Evolutionary conservation across 768 basidiomycete species (phyloP), one percentile per base, ranked within the genome.

Genomic region (Glaciozyma antarctica): DNA sequence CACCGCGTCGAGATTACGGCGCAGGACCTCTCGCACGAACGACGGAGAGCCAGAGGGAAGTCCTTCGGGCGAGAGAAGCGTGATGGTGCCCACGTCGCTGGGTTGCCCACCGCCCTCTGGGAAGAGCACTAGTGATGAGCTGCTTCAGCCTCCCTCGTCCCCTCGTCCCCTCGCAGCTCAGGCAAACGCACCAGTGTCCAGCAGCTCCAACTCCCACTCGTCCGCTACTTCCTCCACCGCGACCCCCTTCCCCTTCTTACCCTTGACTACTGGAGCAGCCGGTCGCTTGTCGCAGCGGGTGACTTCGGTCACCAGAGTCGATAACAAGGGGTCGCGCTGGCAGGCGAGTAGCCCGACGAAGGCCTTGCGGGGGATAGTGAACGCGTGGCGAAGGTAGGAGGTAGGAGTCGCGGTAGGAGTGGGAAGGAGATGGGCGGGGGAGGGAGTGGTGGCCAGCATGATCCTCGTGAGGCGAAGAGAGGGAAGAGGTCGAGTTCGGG

Each of bases 71-170:
- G 38, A 49, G 28, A 69, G 61, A 1, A 63, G 79, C 30, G 76
- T 76, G 38, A 88, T 77, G 17, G 79, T 58, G 2, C 88, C 88
- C 30, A 83, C 83, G 72, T 90, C 89, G 0, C 84, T 84, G 1
- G 87, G 86, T 68, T 90, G 88, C 0, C 89, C 89, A 16, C 88
- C 84, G 13, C 72, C 88, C 76, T 89, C 88, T 0, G 88, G 88
- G 74, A 89, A 90, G 55, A 88, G 81, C 17, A 87, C 61, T 66
- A 38, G 13, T 30, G 13, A 38, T 21, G 15, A 48, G 16, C 28
- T 30, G 22, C 5, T 41, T 48, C 47, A 38, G 49, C 45, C 30
- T 19, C 30, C 10, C 58, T 16, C n/a, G 32, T 28, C 30, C 12
- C 16, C 16, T 30, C 43, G 43, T 15, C 30, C 41, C 21, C 43